Evolutionary conservation across 148 eudicot species (phyloP), one percentile per base, ranked within the genome.

Genomic region (Vaccinium darrowii): DNA sequence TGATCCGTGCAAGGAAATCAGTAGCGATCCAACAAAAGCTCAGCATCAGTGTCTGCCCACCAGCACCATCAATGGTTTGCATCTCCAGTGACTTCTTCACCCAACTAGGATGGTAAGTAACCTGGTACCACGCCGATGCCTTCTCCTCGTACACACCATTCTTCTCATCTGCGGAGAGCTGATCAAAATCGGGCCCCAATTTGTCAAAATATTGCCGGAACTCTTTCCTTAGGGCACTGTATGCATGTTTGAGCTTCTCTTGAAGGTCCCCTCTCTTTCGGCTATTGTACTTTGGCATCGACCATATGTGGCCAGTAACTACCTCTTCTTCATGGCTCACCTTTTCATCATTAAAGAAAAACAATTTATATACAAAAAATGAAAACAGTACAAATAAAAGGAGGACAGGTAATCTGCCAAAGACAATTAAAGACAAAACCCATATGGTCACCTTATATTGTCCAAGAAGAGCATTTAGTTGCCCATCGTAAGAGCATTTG

Each of bases 41-140:
- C 47, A 96, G 83, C 89, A 92, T 89, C 14, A 90, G 88, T 15
- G 82, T 87, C 60, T 85, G 86, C 58, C 81, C 87, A 56, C 80
- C 90, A 19, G 27, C 11, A 12, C 84, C 91, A 80, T 90, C 95
- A 8, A 90, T 88, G 54, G 81, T 89, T 84, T 86, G 95, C 88
- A 91, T 36, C 84, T 89, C 91, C 86, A 78, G 50, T 7, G 92
- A 89, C 85, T 69, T 85, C 27, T 86, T 86, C 60, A 94, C 87
- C 94, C 94, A 93, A 18, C 73, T 14, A 49, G 93, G 87, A 76
- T 91, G 95, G 83, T 96, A 96, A 8, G 93, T 96, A 21, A 94
- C 94, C 85, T 86, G 95, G 84, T 96, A 96, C 99, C 99, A 96
- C 0, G 99, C 99, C 0, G 98, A 96, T 5, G 99, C 99, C 90